Base-by-base conservation (phyloP, 2,329 filamentous ascomycete species). In the Thyridium curvatum region DNA sequence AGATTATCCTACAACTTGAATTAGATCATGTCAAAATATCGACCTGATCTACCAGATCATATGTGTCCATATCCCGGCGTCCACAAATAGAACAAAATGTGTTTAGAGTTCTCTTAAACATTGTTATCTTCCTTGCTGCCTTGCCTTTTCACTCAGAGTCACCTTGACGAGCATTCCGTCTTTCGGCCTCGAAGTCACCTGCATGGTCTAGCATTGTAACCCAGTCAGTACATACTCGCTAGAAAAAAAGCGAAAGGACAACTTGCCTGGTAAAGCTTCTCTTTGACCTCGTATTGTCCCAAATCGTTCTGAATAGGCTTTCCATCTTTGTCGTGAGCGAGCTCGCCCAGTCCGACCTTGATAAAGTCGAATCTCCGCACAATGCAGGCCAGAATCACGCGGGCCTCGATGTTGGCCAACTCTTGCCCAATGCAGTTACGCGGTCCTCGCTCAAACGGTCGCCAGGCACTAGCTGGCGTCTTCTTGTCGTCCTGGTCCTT, bases 351-450 rank as follows among this genome's bases (percentile, higher is more conserved):
- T 0, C 58, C 58, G 1, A 53, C 48, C 44, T 61, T 61, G 32
- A 47, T 42, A 42, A 60, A 59, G 30, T 59, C 52, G 36, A 52
- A 60, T 8, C 43, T 45, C 28, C 55, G 45, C 16, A 50, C 52
- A 8, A 56, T 46, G 3, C 47, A 42, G n/a, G 56, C 54, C 12
- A 60, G 39, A 15, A 61, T 55, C 10, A 59, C 49, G 2, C 54
- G 46, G 2, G 51, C 47, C 40, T 60, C 57, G 21, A 59, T 46
- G 14, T 53, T 70, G 1, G 71, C 74, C 28, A 79, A 55, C 42
- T 73, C 69, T 49, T 74, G 68, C 1, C 74, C 75, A 28, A 79
- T 68, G 46, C 74, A 79, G 38, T 67, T 72, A 5, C 74, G 50
- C 8, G 66, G 65, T 0, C 73, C 74, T 17, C 67, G 62, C 46